Percentiles rank a stretch among this genome's conserved stretches.
Conservation (phyloP, 2,329 filamentous ascomycete genomes). For the Alternaria sp. region DNA sequence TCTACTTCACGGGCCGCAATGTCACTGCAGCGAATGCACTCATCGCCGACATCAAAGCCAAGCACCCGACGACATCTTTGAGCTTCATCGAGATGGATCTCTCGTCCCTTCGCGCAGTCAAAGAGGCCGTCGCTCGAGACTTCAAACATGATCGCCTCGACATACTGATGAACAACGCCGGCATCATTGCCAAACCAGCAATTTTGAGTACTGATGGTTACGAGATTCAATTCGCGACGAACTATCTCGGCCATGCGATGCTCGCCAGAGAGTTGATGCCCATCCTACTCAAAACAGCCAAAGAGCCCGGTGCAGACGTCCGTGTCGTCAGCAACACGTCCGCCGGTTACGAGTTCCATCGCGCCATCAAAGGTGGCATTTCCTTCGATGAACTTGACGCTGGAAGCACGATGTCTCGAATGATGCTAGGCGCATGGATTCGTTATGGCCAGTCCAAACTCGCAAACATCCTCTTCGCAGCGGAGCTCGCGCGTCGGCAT, state of each 20-base stretch:
- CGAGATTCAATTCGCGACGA: slow-evolving; percentile 59
- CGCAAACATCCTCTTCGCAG: slow-evolving; percentile 56
- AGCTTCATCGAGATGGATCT: slow-evolving; percentile 5
- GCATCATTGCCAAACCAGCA: slow-evolving; percentile 48
- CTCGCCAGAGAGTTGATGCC: slow-evolving; percentile 55
- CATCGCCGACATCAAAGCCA: slow-evolving; percentile 50
- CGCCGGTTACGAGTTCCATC: slow-evolving; percentile 26
- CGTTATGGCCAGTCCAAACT: slow-evolving; percentile 59
- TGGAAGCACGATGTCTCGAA: slow-evolving; percentile 22
- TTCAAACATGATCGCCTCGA: slow-evolving; percentile 48
- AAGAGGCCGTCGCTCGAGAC: neutral
- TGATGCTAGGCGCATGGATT: slow-evolving; percentile 34
- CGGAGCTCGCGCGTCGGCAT: slow-evolving; percentile 52
- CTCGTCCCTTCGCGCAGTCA: neutral
- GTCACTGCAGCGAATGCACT: slow-evolving; percentile 48
- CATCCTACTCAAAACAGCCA: slow-evolving; percentile 49
- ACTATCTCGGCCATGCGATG: slow-evolving; percentile 58
- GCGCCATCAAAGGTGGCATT: slow-evolving; percentile 35
- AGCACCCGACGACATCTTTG: slow-evolving; percentile 46
- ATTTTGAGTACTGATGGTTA: slow-evolving; percentile 54
- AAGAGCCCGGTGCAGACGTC: slow-evolving; percentile 49
- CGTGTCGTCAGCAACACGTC: slow-evolving; percentile 53
- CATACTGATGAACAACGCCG: slow-evolving; percentile 56
- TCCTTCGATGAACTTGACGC: slow-evolving; percentile 26
- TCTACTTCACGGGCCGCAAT: slow-evolving; percentile 56